Percentiles rank a stretch among this genome's conserved stretches.
Conservation (phyloP, 148 eudicot genomes). For the Spergularia bocconei region DNA sequence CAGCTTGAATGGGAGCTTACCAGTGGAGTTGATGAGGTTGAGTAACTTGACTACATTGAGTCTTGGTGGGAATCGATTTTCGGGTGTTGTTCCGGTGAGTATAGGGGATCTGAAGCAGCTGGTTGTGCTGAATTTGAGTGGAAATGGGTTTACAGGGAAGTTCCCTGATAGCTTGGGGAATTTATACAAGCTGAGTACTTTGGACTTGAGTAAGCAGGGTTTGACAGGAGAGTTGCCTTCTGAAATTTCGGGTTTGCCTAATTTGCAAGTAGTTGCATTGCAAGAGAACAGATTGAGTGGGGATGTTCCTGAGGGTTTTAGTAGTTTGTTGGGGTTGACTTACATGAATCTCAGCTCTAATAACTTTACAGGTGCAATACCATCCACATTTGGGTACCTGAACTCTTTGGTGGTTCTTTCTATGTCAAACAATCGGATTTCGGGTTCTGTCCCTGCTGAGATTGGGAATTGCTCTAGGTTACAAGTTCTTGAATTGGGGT, state of each 20-base stretch:
- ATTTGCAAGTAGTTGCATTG: conserved; percentile 56
- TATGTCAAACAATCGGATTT: conserved; percentile 47
- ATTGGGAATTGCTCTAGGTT: conserved; percentile 71
- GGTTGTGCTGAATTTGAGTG: conserved; percentile 59
- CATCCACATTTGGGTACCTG: conserved; percentile 61
- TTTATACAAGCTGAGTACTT: conserved; percentile 52
- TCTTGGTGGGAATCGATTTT: conserved; percentile 51
- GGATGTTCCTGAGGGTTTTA: conserved; percentile 75
- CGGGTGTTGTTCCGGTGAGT: conserved; percentile 38
- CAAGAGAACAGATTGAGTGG: conserved; percentile 63
- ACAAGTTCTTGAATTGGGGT: conserved; percentile 47
- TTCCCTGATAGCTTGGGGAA: conserved; percentile 56
- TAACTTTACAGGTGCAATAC: conserved; percentile 57
- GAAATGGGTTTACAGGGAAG: conserved; percentile 51
- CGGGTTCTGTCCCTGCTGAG: conserved; percentile 60
- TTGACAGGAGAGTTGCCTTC: conserved; percentile 62
- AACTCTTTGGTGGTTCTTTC: conserved; percentile 47
- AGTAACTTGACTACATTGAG: conserved; percentile 53
- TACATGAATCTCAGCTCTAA: conserved; percentile 77
- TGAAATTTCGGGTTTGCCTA: conserved; percentile 75
- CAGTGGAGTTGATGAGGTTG: conserved; percentile 40
- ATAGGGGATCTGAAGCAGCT: conserved; percentile 49
- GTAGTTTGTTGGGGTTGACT: conserved; percentile 57
- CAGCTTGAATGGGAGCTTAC: conserved; percentile 43
- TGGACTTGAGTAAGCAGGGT: conserved; percentile 74